Base-by-base conservation (phyloP, 2,329 filamentous ascomycete species). In the Hypoxylon sp. region DNA sequence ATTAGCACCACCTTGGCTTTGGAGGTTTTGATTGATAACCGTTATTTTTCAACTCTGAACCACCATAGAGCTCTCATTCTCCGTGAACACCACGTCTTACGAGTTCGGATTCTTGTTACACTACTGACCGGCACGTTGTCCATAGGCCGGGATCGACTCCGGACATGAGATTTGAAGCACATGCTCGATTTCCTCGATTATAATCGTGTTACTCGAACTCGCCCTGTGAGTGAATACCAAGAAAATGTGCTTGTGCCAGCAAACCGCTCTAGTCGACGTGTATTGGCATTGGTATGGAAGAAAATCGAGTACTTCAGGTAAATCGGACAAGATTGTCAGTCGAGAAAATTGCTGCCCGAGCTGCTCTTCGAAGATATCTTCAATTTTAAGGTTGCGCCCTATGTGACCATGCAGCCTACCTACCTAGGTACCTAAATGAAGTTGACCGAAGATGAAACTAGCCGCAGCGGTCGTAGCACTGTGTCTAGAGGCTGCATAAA, bases 401-500 rank as follows among this genome's bases (percentile, higher is more conserved):
- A 19, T 35, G 32, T 21, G 27, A 25, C 13, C 20, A 16, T 32
- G 31, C 16, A 36, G 40, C n/a, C n/a, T n/a, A n/a, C n/a, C n/a
- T n/a, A n/a, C n/a, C n/a, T n/a, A n/a, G n/a, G n/a, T n/a, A n/a
- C n/a, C n/a, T n/a, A n/a, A n/a, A n/a, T n/a, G n/a, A n/a, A 16
- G 40, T 45, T 21, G 35, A 20, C 36, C 29, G 21, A 38, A 44
- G 32, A 41, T 16, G 32, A 16, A 25, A 38, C 20, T n/a, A 38
- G 38, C 27, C 38, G 26, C 27, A 37, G 32, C n/a, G 26, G 15
- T 41, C 31, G 34, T 50, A 36, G 47, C 36, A 48, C 41, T 21
- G 37, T 47, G 38, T 46, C 46, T 51, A 42, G 23, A 48, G 27
- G 15, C 32, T 55, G 51, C 41, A 48, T 55, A 48, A 8, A 11